Evolutionary conservation across 352 stramenopile genomes (phyloP).

Genomic region (Halophytophthora batemanensis): DNA sequence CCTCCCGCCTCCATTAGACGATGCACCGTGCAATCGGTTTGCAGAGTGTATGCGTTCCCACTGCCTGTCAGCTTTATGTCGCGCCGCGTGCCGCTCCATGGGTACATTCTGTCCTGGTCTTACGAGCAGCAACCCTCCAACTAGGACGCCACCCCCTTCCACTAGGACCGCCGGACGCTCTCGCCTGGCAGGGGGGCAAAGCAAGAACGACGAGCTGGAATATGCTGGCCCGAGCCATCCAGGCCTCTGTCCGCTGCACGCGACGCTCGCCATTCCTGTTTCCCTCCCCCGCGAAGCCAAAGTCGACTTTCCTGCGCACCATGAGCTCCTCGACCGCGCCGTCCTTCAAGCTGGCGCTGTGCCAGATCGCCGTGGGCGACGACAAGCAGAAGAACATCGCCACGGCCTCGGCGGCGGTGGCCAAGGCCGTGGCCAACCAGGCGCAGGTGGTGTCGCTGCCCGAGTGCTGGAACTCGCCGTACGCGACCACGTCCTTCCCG

Average conservation of each 20-base stretch:
- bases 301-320: conserved; percentile 16
- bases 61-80: too few species aligned
- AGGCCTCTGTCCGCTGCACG: too few species aligned
- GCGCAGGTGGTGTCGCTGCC: conserved; percentile 91
- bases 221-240: conserved; percentile 1
- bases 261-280: conserved; percentile 15
- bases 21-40: too few species aligned
- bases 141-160: too few species aligned
- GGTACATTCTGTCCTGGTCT: too few species aligned
- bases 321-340: conserved; percentile 44
- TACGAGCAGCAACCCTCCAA: too few species aligned
- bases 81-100: too few species aligned
- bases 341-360: conserved; percentile 92
- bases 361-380: conserved; percentile 93
- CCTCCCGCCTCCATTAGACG: too few species aligned
- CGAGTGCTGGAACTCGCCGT: conserved; percentile 97
- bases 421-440: conserved; percentile 65
- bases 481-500: conserved; percentile 96
- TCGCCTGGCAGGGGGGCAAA: too few species aligned
- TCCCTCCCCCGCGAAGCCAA: not conserved
- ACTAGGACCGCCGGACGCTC: too few species aligned
- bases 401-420: conserved; percentile 55
- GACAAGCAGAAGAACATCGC: conserved; percentile 87
- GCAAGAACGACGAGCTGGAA: not conserved
- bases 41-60: too few species aligned